These are phyloP conservation scores for Bacterosira constricta DNA, from an alignment of 108 stramenopile species.

Conservation along the genomic window DNA sequence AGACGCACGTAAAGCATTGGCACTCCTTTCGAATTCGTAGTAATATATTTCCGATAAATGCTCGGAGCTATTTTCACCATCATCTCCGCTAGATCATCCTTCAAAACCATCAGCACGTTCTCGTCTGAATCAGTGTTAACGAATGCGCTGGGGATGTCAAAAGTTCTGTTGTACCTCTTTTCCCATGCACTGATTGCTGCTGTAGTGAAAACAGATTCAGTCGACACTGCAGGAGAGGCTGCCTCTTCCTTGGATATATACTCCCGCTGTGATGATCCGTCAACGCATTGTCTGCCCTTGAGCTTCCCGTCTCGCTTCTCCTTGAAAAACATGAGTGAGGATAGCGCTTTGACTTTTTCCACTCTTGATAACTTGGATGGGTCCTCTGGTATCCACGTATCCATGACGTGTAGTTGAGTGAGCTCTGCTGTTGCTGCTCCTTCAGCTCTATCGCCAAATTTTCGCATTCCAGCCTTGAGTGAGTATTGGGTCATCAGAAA, in stretches of 20 bases:
- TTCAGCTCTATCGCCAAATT: background rate
- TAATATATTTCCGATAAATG: background rate
- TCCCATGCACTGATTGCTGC: slow-evolving; percentile 42
- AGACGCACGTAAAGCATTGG: background rate
- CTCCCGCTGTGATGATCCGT: slow-evolving; percentile 29
- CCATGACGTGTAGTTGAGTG: background rate
- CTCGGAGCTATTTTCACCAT: slow-evolving; percentile 14
- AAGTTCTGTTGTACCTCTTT: slow-evolving; percentile 34
- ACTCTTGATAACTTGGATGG: background rate
- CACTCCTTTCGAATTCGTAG: background rate
- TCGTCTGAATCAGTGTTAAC: slow-evolving; percentile 46
- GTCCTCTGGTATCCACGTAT: background rate
- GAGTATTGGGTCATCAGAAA: background rate
- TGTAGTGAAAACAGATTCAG: slow-evolving; percentile 28
- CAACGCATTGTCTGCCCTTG: slow-evolving; percentile 32
- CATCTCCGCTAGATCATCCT: slow-evolving; percentile 19
- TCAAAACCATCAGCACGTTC: slow-evolving; percentile 19
- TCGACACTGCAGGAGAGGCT: slow-evolving; percentile 22
- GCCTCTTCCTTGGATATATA: slow-evolving; percentile 36
- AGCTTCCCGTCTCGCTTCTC: slow-evolving; percentile 34
- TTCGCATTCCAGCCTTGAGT: background rate
- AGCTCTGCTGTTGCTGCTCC: background rate
- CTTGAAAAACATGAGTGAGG: slow-evolving; percentile 31
- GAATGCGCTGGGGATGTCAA: slow-evolving; percentile 56
- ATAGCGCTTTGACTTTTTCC: slow-evolving; percentile 16